A percentile compares a stretch with the other conserved stretches of the same genome.
Evolutionary conservation across 441 rosid genomes (phyloP).

Genomic region (Adansonia gregorii): DNA sequence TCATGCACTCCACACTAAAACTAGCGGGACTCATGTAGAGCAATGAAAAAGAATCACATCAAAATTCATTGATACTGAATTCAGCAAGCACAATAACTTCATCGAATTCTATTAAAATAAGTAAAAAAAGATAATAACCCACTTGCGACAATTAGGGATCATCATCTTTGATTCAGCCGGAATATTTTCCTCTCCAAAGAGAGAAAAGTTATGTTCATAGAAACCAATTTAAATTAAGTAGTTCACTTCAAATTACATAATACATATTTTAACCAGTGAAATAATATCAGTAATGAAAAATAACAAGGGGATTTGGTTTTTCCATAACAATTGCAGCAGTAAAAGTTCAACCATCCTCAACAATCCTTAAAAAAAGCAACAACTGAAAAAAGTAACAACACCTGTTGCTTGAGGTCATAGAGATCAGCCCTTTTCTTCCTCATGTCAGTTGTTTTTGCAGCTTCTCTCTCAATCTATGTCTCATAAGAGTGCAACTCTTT

Average conservation of each 20-base stretch:
- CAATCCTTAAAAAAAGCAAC: not conserved
- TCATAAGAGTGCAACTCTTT: slow-evolving; percentile 89
- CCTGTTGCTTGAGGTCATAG: slow-evolving; percentile 95
- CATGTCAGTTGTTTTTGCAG: slow-evolving; percentile 82
- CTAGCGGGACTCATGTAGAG: not conserved
- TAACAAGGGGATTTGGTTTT: not conserved
- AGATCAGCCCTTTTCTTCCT: slow-evolving; percentile 88
- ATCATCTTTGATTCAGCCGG: slow-evolving; percentile 96
- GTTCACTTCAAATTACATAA: not conserved
- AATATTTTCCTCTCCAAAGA: slow-evolving; percentile 73
- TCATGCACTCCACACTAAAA: no score
- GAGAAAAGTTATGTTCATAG: slow-evolving; percentile 5
- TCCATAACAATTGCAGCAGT: not conserved
- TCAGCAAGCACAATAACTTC: not conserved
- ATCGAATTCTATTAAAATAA: not conserved
- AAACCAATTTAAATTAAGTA: not conserved
- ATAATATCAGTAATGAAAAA: not conserved
- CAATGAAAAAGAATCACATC: not conserved
- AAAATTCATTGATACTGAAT: not conserved
- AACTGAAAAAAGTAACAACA: not conserved
- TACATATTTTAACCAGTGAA: no score
- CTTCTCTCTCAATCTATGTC: slow-evolving; percentile 90
- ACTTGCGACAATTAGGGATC: slow-evolving; percentile 89
- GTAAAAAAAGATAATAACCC: slow-evolving; percentile 24
- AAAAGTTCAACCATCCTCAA: not conserved